These are phyloP conservation scores for Kodamaea fukazawae DNA, from an alignment of 805 yeast genomes.

Conservation along the genomic window DNA sequence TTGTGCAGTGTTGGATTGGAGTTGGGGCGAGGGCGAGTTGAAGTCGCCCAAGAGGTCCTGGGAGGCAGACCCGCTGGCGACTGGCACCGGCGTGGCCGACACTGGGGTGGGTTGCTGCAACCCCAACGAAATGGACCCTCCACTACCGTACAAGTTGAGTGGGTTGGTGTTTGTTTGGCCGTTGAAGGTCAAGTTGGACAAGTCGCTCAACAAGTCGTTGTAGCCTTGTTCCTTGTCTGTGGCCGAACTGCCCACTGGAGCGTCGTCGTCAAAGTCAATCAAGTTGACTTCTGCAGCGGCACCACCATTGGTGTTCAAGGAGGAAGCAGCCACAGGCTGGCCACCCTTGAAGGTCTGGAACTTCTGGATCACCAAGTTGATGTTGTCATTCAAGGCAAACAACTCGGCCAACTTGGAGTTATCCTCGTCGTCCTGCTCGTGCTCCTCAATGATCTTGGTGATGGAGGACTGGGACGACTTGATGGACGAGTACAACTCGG, in stretches of 20 bases:
- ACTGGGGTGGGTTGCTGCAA: conserved; percentile 13
- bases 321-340: conserved; percentile 50
- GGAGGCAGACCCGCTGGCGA: background rate
- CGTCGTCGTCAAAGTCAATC: conserved; percentile 44
- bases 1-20: conserved; percentile 27
- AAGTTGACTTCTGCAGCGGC: conserved; percentile 33
- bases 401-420: conserved; percentile 58
- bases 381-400: conserved; percentile 68
- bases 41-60: conserved; percentile 21
- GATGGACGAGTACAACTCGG: conserved; percentile 73
- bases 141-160: conserved; percentile 45
- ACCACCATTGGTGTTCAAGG: conserved; percentile 19
- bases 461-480: conserved; percentile 86
- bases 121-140: conserved; percentile 49
- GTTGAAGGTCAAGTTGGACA: conserved; percentile 57
- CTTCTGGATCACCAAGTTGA: conserved; percentile 66
- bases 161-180: conserved; percentile 25
- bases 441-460: conserved; percentile 80
- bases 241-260: conserved; percentile 31
- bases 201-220: conserved; percentile 71
- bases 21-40: conserved; percentile 42
- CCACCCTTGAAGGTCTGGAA: conserved; percentile 66
- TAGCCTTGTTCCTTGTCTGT: conserved; percentile 40
- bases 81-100: conserved; percentile 18
- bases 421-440: conserved; percentile 43